phyloP scores from a whole-genome alignment of 1,284 basidiomycete species.

The Fomitopsis schrenkii region DNA sequence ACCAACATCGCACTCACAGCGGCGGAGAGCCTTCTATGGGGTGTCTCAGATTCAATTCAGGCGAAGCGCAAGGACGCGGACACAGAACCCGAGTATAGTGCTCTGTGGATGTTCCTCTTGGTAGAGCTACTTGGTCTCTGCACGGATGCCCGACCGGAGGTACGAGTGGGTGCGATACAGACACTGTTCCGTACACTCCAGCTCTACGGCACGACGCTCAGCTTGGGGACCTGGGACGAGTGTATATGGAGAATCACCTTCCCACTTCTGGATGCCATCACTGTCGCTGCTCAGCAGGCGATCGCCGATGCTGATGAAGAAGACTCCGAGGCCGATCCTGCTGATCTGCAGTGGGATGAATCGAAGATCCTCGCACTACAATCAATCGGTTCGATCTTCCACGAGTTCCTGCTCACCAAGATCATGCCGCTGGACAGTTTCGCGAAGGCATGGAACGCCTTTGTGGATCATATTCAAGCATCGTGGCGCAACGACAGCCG shows the following conservation, averaged over 20 bases:
- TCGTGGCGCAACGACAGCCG: slow-evolving; percentile 69
- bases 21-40: slow-evolving; percentile 87
- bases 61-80: slow-evolving; percentile 66
- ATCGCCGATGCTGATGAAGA: slow-evolving; percentile 7
- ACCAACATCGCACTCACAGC: slow-evolving; percentile 95
- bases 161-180: slow-evolving; percentile 90
- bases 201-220: slow-evolving; percentile 84
- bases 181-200: slow-evolving; percentile 93
- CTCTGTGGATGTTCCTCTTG: slow-evolving; percentile 90
- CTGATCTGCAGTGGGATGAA: slow-evolving; percentile 69
- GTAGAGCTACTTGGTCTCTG: slow-evolving; percentile 82
- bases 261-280: slow-evolving; percentile 78
- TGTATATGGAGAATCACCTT: slow-evolving; percentile 89
- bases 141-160: slow-evolving; percentile 80
- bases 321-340: slow-evolving; percentile 5
- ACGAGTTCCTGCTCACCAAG: slow-evolving; percentile 73
- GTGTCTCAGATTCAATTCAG: slow-evolving; percentile 90
- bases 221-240: slow-evolving; percentile 79
- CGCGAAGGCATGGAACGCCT: slow-evolving; percentile 64
- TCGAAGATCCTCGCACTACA: slow-evolving; percentile 84
- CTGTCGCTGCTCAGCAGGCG: slow-evolving; percentile 45
- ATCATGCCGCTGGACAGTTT: slow-evolving; percentile 73
- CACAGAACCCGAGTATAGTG: slow-evolving; percentile 68
- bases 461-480: slow-evolving; percentile 66
- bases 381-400: slow-evolving; percentile 81